Evolutionary conservation across 805 yeast species (phyloP).

Genomic region (Saccharomycopsis babjevae): DNA sequence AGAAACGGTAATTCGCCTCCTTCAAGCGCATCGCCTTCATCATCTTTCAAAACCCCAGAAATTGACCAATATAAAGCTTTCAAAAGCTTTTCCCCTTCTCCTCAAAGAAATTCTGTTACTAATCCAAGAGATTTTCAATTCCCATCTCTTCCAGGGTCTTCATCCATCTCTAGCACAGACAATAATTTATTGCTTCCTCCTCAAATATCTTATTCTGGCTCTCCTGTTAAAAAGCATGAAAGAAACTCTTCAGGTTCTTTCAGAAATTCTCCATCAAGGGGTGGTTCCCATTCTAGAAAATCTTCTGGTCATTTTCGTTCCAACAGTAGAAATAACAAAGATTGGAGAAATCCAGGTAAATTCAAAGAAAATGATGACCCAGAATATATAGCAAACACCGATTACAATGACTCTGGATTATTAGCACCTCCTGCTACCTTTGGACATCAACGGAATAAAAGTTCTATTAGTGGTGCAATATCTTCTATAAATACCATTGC

Average conservation of each 20-base stretch:
- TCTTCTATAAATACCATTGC: constrained; percentile 31
- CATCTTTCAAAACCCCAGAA: constrained; percentile 21
- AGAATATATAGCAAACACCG: constrained; percentile 30
- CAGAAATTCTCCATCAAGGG: constrained; percentile 9
- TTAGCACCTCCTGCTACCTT: constrained; percentile 48
- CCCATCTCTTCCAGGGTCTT: constrained; percentile 35
- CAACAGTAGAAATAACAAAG: constrained; percentile 34
- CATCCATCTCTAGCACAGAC: constrained; percentile 6
- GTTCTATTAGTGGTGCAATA: constrained; percentile 56
- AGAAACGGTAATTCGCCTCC: constrained; percentile 26
- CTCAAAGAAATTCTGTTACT: constrained; percentile 17
- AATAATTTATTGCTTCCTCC: constrained; percentile 36
- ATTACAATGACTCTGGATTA: constrained; percentile 75
- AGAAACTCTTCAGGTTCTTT: constrained; percentile 1
- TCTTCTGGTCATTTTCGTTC: constrained; percentile 32
- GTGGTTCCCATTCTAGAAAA: constrained; percentile 28
- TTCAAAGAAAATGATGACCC: constrained; percentile 14
- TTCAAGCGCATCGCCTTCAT: constrained; percentile 16
- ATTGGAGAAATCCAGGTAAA: constrained; percentile 51
- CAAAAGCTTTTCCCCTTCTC: constrained; percentile 19
- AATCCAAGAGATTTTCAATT: constrained; percentile 53
- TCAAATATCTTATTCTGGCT: constrained; percentile 38
- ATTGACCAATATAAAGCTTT: constrained; percentile 49
- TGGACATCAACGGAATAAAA: constrained; percentile 68
- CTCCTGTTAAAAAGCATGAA: constrained; percentile 8